phyloP scores from a whole-genome alignment of 2,329 filamentous ascomycete genomes.

The Epicoccum nigrum region DNA sequence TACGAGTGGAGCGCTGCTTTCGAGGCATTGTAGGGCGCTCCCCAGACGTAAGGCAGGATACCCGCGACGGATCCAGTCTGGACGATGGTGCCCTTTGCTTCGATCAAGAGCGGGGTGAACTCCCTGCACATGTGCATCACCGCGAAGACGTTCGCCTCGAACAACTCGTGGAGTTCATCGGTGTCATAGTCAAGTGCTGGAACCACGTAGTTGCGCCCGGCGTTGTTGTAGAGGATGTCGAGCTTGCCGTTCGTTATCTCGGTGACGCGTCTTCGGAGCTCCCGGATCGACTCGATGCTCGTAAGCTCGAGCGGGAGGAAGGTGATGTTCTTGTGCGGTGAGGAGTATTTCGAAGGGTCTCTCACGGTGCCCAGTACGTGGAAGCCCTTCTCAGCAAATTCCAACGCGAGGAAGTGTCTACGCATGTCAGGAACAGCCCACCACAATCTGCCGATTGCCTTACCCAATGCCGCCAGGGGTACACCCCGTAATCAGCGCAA shows the following conservation, averaged over 20 bases:
- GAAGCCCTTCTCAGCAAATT: slow-evolving; percentile 60
- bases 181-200: slow-evolving; percentile 62
- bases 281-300: slow-evolving; percentile 55
- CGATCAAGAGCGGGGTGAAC: slow-evolving; percentile 61
- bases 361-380: slow-evolving; percentile 66
- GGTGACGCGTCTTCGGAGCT: slow-evolving; percentile 55
- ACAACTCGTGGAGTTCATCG: slow-evolving; percentile 38
- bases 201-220: slow-evolving; percentile 62
- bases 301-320: slow-evolving; percentile 62
- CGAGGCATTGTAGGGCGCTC: slow-evolving; percentile 61
- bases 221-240: slow-evolving; percentile 66
- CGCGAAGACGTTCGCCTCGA: slow-evolving; percentile 59
- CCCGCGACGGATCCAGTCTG: slow-evolving; percentile 54
- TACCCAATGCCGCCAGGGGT: slow-evolving; percentile 62
- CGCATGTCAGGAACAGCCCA: neutral
- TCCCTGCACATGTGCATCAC: slow-evolving; percentile 64
- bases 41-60: slow-evolving; percentile 45
- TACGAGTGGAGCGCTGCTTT: slow-evolving; percentile 66
- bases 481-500: slow-evolving; percentile 51
- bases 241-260: slow-evolving; percentile 56
- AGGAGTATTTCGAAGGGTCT: slow-evolving; percentile 55
- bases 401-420: slow-evolving; percentile 59
- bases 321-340: slow-evolving; percentile 59
- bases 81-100: slow-evolving; percentile 53
- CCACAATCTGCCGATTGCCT: neutral